These are phyloP conservation scores for Ophiostoma ulmi DNA, from an alignment of 2,329 filamentous ascomycete species.

Conservation along the genomic window DNA sequence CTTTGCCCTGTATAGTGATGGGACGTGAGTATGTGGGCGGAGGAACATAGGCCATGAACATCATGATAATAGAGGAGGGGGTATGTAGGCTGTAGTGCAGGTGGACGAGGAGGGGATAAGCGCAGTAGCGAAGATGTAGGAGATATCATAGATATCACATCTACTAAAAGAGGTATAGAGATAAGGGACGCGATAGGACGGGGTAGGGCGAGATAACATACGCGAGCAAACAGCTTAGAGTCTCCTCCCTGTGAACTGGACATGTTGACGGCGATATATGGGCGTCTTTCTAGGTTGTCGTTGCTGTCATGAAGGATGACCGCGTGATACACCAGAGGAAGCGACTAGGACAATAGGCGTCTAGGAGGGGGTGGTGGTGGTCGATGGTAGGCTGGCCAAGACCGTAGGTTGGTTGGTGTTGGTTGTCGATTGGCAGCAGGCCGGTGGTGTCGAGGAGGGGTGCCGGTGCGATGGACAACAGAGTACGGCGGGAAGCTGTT, in stretches of 20 bases:
- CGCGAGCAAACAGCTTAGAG: conserved; percentile 98
- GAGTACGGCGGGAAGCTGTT: neutral
- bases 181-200: neutral
- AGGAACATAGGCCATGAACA: conserved; percentile 53
- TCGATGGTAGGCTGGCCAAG: neutral
- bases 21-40: conserved; percentile 46
- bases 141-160: neutral
- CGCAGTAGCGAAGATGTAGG: neutral
- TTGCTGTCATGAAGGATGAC: conserved; percentile 2
- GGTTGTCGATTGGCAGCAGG: neutral
- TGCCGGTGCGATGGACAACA: neutral
- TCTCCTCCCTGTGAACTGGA: conserved; percentile 61
- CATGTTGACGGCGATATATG: conserved; percentile 38
- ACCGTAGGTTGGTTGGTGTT: neutral
- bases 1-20: conserved; percentile 81
- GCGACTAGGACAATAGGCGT: neutral
- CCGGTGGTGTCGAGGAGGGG: conserved; percentile 8
- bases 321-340: neutral
- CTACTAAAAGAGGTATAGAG: neutral
- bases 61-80: conserved; percentile 32
- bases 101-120: neutral
- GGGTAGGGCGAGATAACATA: conserved; percentile 42
- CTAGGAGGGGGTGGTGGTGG: neutral
- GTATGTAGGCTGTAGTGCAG: neutral
- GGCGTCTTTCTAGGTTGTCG: neutral